A percentile compares a stretch with the other conserved stretches of the same genome.
Evolutionary conservation across 495 filamentous ascomycete species (phyloP).

Genomic region (Lasiosphaeria miniovina): DNA sequence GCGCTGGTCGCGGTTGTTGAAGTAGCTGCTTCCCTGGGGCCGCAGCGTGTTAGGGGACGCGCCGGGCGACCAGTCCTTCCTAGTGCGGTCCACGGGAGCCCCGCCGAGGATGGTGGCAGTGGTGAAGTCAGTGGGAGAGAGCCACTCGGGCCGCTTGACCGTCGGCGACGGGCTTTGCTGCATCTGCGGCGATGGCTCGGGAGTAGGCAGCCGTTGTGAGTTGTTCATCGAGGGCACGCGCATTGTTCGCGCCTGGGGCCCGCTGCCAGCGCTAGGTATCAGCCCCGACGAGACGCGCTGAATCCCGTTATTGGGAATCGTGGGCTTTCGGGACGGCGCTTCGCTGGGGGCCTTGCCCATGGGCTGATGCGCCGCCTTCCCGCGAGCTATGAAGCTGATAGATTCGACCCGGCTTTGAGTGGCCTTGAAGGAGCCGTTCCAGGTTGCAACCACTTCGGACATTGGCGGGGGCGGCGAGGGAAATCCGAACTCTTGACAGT

Average conservation of each 20-base stretch:
- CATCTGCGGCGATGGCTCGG: slow-evolving; percentile 13
- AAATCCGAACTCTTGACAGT: slow-evolving; percentile 67
- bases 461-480: slow-evolving; percentile 72
- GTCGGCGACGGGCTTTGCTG: slow-evolving; percentile 25
- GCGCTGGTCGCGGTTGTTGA: slow-evolving; percentile 31
- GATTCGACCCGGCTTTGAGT: slow-evolving; percentile 69
- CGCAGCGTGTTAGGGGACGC: slow-evolving; percentile 25
- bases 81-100: slow-evolving; percentile 21
- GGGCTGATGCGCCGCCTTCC: slow-evolving; percentile 68
- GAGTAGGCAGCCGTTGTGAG: slow-evolving; percentile 10
- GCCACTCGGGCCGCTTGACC: slow-evolving; percentile 27
- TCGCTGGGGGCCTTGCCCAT: slow-evolving; percentile 41
- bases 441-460: slow-evolving; percentile 67
- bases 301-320: slow-evolving; percentile 19
- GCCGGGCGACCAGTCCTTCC: slow-evolving; percentile 7
- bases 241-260: slow-evolving; percentile 30
- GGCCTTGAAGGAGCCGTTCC: slow-evolving; percentile 63
- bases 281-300: slow-evolving; percentile 35
- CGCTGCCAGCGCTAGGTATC: slow-evolving; percentile 27
- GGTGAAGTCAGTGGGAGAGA: slow-evolving; percentile 47
- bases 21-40: slow-evolving; percentile 48
- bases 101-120: slow-evolving; percentile 42
- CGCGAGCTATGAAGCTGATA: slow-evolving; percentile 65
- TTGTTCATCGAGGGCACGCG: slow-evolving; percentile 37
- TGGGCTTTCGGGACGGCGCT: slow-evolving; percentile 11